Percentiles rank a stretch among this genome's conserved stretches.
These are phyloP conservation scores for Prunus davidiana DNA, from an alignment of 306 rosid genomes.

Conservation along the genomic window DNA sequence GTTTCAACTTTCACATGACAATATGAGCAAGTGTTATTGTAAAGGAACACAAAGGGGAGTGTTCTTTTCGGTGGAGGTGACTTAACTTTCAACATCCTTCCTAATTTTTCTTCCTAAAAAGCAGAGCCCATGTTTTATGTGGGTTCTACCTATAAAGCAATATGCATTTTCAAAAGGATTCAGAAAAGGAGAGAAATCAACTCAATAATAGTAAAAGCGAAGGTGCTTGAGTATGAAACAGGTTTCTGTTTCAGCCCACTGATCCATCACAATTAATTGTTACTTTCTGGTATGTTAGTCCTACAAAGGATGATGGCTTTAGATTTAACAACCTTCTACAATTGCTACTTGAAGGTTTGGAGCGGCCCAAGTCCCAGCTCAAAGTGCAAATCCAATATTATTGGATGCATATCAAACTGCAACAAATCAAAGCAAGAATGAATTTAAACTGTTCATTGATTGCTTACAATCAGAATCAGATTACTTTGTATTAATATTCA, in stretches of 20 bases:
- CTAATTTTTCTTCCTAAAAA: slow-evolving; percentile 34
- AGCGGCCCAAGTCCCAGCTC: neutral
- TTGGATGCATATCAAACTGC: neutral
- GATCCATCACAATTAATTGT: neutral
- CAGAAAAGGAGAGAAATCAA: neutral
- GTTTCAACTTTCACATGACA: neutral
- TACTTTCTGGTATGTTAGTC: neutral
- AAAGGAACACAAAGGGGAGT: neutral
- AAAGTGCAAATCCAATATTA: neutral
- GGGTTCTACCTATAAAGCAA: slow-evolving; percentile 24
- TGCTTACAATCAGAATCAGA: neutral
- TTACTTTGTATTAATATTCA: neutral
- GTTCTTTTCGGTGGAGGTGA: slow-evolving; percentile 39
- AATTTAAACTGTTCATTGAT: neutral
- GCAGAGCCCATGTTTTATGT: slow-evolving; percentile 19
- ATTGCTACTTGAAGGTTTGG: neutral
- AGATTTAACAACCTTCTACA: neutral
- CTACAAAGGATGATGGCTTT: neutral
- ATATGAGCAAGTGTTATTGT: neutral
- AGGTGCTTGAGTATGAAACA: neutral
- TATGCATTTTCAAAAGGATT: slow-evolving; percentile 8
- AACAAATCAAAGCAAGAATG: neutral
- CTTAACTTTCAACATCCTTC: slow-evolving; percentile 15
- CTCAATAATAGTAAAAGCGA: neutral
- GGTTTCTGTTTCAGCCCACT: neutral